Base-by-base conservation (phyloP, 371 early-diverging fungal species). In the Coemansia sp. region DNA sequence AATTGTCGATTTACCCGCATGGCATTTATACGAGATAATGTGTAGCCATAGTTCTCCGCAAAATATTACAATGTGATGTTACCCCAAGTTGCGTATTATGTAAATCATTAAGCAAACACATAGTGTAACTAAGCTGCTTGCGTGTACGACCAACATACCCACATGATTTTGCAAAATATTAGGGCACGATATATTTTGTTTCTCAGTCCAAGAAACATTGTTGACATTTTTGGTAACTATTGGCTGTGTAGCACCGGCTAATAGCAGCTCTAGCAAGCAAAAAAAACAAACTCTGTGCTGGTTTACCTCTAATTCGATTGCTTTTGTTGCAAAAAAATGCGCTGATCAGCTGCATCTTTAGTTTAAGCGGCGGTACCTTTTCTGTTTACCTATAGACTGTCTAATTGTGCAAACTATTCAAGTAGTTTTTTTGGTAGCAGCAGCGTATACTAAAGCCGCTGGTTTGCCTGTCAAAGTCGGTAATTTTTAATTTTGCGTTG, bases 1-100 rank as follows among this genome's bases (percentile, higher is more conserved):
- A 26, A 54, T 54, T 54, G 54, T 54, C 21, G 54, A 28, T 54
- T 54, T 54, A 54, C 5, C 54, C 54, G 54, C 21, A 26, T 7
- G 12, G 54, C 28, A 26, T 26, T 54, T 28, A 14, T 2, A 12
- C 14, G 12, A 16, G 16, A 25, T 25, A 16, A 54, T 25, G 16
- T 14, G 28, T 21, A 12, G 25, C 28, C 14, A 26, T 28, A 12
- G 26, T 28, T 54, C 54, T 54, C 54, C 54, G n/a, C 54, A 54
- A 26, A 7, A 16, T 3, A 28, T 21, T 54, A 54, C 54, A 54
- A 54, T 54, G 25, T 28, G 0, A 48, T 28, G 21, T 16, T 54
- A 14, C 54, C 26, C 25, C 26, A 14, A 26, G 7, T 28, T 16
- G 7, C 6, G 16, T 16, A 54, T 54, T 54, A 54, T 54, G 28